phyloP scores from a whole-genome alignment of 495 filamentous ascomycete genomes.

The Ascobolus immersus region DNA sequence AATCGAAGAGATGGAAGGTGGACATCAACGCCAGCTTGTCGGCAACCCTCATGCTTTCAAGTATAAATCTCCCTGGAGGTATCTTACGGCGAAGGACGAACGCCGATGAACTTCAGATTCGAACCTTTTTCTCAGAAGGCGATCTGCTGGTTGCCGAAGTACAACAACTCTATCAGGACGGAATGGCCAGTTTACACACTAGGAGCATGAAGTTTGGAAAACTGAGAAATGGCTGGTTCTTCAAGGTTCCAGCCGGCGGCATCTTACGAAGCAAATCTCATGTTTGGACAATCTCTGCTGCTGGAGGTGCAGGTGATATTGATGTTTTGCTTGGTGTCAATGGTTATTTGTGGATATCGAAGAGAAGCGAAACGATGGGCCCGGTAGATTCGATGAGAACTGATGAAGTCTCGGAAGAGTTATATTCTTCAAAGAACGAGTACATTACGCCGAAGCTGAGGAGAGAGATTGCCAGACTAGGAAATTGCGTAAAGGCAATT shows the following conservation, averaged over 20 bases:
- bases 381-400: conserved; percentile 23
- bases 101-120: conserved; percentile 85
- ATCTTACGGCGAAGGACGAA: conserved; percentile 74
- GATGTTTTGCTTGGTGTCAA: conserved; percentile 85
- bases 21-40: conserved; percentile 68
- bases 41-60: conserved; percentile 53
- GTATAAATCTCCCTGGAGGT: conserved; percentile 85
- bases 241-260: conserved; percentile 57
- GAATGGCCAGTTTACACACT: conserved; percentile 66
- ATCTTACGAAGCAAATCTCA: conserved; percentile 60
- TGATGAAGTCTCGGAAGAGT: conserved; percentile 42
- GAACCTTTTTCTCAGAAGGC: conserved; percentile 75
- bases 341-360: conserved; percentile 82
- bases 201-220: conserved; percentile 81
- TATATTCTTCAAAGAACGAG: conserved; percentile 80
- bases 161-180: conserved; percentile 57
- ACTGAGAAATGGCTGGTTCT: conserved; percentile 69
- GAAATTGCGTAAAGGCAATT: conserved; percentile 52
- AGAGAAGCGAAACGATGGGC: conserved; percentile 34
- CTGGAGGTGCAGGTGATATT: conserved; percentile 45
- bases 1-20: conserved; percentile 73
- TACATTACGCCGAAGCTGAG: conserved; percentile 46
- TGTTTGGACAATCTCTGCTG: conserved; percentile 52
- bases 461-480: conserved; percentile 62
- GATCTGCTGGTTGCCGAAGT: conserved; percentile 80